phyloP scores from a whole-genome alignment of 1,284 basidiomycete species.

The Kwoniella shivajii region DNA sequence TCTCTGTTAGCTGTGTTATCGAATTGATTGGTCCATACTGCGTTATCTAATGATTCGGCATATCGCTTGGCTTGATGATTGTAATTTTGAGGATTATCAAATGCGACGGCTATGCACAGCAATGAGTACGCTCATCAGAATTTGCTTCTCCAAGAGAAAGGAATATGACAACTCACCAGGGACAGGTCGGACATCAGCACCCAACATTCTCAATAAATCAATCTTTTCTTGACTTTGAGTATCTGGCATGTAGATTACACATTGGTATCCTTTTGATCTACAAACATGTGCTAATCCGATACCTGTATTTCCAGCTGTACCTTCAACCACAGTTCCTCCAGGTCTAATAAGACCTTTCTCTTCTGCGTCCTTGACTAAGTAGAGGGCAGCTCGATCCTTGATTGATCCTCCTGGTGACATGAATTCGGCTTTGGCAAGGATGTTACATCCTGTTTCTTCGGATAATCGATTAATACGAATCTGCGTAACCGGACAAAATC shows the following conservation, averaged over 20 bases:
- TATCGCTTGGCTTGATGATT: constrained; percentile 96
- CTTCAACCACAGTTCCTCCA: constrained; percentile 95
- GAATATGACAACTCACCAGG: constrained; percentile 58
- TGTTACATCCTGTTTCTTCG: constrained; percentile 83
- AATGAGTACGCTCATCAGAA: background rate
- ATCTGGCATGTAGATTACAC: constrained; percentile 99
- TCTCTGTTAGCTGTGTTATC: constrained; percentile 90
- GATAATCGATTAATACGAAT: constrained; percentile 82
- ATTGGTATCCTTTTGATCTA: constrained; percentile 88
- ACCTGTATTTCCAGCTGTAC: constrained; percentile 98
- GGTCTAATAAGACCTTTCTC: constrained; percentile 72
- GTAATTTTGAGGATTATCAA: constrained; percentile 95
- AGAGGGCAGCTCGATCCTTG: constrained; percentile 95
- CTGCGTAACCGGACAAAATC: constrained; percentile 54
- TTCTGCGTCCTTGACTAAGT: constrained; percentile 87
- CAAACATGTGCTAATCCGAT: constrained; percentile 94
- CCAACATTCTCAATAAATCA: constrained; percentile 93
- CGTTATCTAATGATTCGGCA: constrained; percentile 79
- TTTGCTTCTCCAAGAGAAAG: background rate
- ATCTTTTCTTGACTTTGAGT: constrained; percentile 98
- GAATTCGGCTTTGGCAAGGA: constrained; percentile 95
- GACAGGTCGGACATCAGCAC: constrained; percentile 93
- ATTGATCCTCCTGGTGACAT: constrained; percentile 99
- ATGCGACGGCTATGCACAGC: constrained; percentile 73
- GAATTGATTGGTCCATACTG: constrained; percentile 99